A percentile compares a stretch with the other conserved stretches of the same genome.
Conservation (phyloP, 2,329 filamentous ascomycete genomes). For the Aspergillus piperis region DNA sequence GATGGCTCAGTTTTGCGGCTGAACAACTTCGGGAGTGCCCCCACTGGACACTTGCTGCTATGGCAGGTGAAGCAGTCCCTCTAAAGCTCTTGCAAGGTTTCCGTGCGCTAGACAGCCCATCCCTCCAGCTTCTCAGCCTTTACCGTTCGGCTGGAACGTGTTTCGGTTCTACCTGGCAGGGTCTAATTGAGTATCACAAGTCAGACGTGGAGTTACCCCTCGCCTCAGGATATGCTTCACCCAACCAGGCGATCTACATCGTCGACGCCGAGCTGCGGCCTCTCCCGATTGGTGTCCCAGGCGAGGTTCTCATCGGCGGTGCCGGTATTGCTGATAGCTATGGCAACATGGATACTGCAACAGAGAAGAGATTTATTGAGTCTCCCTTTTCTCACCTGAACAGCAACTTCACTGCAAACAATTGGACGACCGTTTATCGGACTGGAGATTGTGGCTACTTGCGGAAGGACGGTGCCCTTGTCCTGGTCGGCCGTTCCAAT, state of each 20-base stretch:
- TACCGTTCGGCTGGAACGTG: conserved; percentile 8
- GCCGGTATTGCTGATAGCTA: conserved; percentile 8
- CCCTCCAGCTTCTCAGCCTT: neutral
- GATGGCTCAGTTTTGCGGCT: conserved; percentile 19
- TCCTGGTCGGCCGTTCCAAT: neutral
- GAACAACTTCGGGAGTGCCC: conserved; percentile 3
- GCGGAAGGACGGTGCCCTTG: neutral
- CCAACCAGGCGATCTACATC: conserved; percentile 3
- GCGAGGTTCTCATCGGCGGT: conserved; percentile 11
- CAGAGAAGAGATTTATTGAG: neutral
- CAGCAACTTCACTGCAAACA: neutral
- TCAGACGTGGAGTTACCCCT: neutral
- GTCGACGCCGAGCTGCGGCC: conserved; percentile 1
- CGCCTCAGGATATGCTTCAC: neutral
- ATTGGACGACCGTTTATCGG: too few species aligned
- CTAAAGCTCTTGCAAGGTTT: neutral
- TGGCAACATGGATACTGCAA: neutral
- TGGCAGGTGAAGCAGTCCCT: neutral
- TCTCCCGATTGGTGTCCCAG: conserved; percentile 1
- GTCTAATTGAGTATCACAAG: neutral
- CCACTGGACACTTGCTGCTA: neutral
- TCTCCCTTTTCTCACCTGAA: neutral
- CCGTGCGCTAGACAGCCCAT: neutral
- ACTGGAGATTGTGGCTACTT: neutral
- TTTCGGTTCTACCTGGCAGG: neutral